Evolutionary conservation across 2,329 filamentous ascomycete genomes (phyloP).

Genomic region (Coniella lustricola): DNA sequence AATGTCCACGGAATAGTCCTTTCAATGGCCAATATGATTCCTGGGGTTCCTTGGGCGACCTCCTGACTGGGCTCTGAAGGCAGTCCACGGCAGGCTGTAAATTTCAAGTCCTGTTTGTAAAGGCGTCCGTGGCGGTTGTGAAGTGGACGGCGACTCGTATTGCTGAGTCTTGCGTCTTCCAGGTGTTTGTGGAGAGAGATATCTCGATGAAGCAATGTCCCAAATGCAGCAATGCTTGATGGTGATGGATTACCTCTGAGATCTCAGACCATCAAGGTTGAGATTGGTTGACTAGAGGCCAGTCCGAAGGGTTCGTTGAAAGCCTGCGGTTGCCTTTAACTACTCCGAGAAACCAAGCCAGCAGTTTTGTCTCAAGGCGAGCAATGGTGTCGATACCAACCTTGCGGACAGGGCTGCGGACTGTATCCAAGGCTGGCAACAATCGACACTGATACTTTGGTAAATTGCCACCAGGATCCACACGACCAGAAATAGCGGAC

Average conservation of each 20-base stretch:
- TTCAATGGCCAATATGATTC: slow-evolving; percentile 8
- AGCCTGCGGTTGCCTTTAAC: slow-evolving; percentile 14
- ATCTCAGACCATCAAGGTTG: slow-evolving; percentile 9
- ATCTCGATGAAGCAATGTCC: slow-evolving; percentile 8
- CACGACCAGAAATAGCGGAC: slow-evolving; percentile 11
- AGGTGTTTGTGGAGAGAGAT: slow-evolving; percentile 7
- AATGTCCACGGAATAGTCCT: slow-evolving; percentile 15
- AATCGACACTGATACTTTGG: slow-evolving; percentile 10
- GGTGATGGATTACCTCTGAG: slow-evolving; percentile 12
- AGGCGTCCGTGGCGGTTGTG: slow-evolving; percentile 10
- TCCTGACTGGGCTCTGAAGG: no score
- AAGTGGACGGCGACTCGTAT: slow-evolving; percentile 13
- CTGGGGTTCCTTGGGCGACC: slow-evolving; percentile 4
- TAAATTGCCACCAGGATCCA: slow-evolving; percentile 15
- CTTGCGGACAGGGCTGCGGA: slow-evolving; percentile 12
- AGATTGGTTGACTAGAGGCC: slow-evolving; percentile 3
- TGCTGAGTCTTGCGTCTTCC: slow-evolving; percentile 3
- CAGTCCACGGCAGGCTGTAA: no score
- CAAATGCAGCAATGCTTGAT: slow-evolving; percentile 11
- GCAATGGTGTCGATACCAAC: slow-evolving; percentile 8
- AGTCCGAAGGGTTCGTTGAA: neutral
- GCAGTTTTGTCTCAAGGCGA: slow-evolving; percentile 11
- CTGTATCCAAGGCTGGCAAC: slow-evolving; percentile 10
- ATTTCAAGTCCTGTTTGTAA: neutral
- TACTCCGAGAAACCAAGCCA: slow-evolving; percentile 10